Evolutionary conservation across 2,329 filamentous ascomycete genomes (phyloP).

Genomic region (Alternaria consortialis): DNA sequence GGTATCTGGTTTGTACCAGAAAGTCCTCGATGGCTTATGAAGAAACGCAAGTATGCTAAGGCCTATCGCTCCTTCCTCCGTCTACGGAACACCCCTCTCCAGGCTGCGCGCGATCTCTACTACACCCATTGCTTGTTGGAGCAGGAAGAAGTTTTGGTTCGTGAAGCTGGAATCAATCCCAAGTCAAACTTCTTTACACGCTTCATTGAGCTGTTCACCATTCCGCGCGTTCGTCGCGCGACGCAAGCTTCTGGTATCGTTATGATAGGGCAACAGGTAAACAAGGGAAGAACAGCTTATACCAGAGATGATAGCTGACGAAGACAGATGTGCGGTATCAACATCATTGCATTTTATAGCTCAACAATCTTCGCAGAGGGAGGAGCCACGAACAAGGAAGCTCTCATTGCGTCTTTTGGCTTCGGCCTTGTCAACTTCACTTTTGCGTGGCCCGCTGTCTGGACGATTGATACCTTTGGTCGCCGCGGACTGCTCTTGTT

Average conservation of each 20-base stretch:
- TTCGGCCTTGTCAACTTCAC: constrained; percentile 68
- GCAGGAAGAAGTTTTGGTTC: constrained; percentile 46
- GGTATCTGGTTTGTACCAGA: constrained; percentile 56
- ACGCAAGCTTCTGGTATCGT: constrained; percentile 79
- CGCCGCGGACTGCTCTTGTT: constrained; percentile 60
- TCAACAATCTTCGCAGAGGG: constrained; percentile 61
- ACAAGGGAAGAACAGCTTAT: not conserved
- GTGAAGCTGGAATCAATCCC: constrained; percentile 43
- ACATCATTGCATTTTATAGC: constrained; percentile 62
- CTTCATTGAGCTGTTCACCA: constrained; percentile 68
- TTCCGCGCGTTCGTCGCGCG: constrained; percentile 74
- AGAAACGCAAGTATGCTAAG: constrained; percentile 51
- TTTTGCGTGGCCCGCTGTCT: constrained; percentile 67
- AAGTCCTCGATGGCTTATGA: constrained; percentile 52
- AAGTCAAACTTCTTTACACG: constrained; percentile 53
- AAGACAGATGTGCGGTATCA: constrained; percentile 60
- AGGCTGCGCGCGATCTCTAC: constrained; percentile 56
- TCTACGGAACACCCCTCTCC: constrained; percentile 52
- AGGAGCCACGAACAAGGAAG: constrained; percentile 52
- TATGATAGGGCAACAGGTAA: constrained; percentile 71
- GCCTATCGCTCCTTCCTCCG: constrained; percentile 52
- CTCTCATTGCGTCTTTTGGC: constrained; percentile 65
- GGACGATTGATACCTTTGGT: constrained; percentile 62
- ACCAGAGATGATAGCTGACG: not conserved
- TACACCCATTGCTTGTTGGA: constrained; percentile 52